Conservation (phyloP, 106 monocot genomes). For the Dioscorea dumetorum region DNA sequence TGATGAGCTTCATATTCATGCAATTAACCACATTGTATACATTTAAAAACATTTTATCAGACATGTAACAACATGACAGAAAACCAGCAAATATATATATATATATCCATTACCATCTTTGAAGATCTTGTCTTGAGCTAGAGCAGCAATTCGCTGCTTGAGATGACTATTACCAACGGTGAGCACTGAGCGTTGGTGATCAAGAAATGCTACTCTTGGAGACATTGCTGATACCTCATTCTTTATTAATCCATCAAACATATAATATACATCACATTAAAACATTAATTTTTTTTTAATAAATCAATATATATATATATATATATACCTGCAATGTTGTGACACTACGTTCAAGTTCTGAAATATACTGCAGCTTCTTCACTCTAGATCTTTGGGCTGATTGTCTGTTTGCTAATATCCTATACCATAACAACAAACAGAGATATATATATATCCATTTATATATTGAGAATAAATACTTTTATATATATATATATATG, state of each 20-base stretch:
- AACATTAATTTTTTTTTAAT: too few relatives aligned
- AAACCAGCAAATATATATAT: not conserved
- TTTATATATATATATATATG: too few relatives aligned
- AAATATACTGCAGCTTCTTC: slow-evolving; percentile 76
- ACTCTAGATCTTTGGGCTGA: slow-evolving; percentile 80
- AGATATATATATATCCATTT: too few relatives aligned
- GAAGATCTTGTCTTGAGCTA: slow-evolving; percentile 93
- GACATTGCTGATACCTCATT: slow-evolving; percentile 89
- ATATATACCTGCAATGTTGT: slow-evolving; percentile 52
- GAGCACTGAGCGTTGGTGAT: slow-evolving; percentile 88
- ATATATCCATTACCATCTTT: slow-evolving; percentile 63
- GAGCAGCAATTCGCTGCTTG: slow-evolving; percentile 92
- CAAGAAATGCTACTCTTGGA: slow-evolving; percentile 83
- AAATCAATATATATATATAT: too few relatives aligned
- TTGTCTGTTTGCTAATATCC: slow-evolving; percentile 78
- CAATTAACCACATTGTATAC: not conserved
- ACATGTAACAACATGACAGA: not conserved
- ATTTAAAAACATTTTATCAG: not conserved
- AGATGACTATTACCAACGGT: slow-evolving; percentile 89
- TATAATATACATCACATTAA: too few relatives aligned
- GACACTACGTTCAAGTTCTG: slow-evolving; percentile 74
- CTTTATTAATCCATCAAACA: slow-evolving; percentile 17
- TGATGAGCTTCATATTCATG: slow-evolving; percentile 51
- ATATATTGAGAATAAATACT: too few relatives aligned
- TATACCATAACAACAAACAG: not conserved